Evolutionary conservation across 805 yeast genomes (phyloP), one percentile per base, ranked within the genome.

Genomic region (Starmerella floris): DNA sequence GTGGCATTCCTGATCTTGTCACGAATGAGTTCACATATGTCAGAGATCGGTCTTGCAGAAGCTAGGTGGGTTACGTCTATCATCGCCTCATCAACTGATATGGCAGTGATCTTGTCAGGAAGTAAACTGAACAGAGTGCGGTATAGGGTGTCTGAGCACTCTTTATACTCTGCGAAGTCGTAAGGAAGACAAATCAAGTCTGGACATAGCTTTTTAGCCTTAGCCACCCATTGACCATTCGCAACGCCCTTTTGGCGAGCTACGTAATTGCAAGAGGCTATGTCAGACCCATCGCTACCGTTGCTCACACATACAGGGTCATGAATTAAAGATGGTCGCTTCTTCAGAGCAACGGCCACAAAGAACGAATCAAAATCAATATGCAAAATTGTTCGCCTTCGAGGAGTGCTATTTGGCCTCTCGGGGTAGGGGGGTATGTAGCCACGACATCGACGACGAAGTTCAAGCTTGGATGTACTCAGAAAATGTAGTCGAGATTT

Each of bases 321-420:
- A 51, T 73, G 68, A 45, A 73, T 73, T 16, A 78, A 56, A 2
- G 74, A 67, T 0, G 80, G 78, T 33, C 67, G 63, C 15, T 62
- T 66, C 42, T 76, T 61, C 2, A 83, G 72, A 0, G 95, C 81
- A 0, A 80, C 95, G 0, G 93, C 71, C 2, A 87, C 96, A 62
- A 88, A 88, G 55, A 91, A 88, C 50, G 94, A 84, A 59, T 88
- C 98, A 59, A 85, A 88, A 58, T 88, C 98, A 27, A 88, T 69
- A 58, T 88, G 96, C 42, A 87, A 57, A 9, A 87, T 72, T 1
- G 70, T 25, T 19, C 33, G 45, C 2, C 36, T 44, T 10, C 15
- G n/a, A 28, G 27, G 40, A 2, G 6, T 16, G n/a, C 9, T 28
- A 4, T 6, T 13, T 2, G 26, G 39, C 15, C 28, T 20, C 17